A percentile compares a stretch with the other conserved stretches of the same genome.
phyloP scores from a whole-genome alignment of 257 asterid genomes.

The Ballota nigra region DNA sequence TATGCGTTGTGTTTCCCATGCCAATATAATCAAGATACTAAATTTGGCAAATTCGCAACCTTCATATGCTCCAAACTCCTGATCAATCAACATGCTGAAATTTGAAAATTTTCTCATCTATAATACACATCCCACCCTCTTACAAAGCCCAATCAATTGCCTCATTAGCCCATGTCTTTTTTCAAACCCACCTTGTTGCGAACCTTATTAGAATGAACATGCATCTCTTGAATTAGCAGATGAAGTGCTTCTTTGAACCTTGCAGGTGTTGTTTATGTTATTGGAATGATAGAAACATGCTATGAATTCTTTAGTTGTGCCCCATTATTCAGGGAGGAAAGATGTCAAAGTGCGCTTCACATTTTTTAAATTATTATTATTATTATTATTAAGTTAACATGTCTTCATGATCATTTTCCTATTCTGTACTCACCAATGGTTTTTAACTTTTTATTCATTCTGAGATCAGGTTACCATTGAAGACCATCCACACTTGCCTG shows the following conservation, averaged over 20 bases:
- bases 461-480: conserved; percentile 87
- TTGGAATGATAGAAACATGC: background rate
- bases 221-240: background rate
- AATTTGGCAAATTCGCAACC: background rate
- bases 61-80: background rate
- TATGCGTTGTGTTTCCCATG: background rate
- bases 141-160: background rate
- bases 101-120: background rate
- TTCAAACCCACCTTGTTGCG: background rate
- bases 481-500: conserved; percentile 97
- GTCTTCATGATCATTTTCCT: conserved; percentile 3
- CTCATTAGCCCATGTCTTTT: background rate
- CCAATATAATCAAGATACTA: background rate
- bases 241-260: conserved; percentile 7
- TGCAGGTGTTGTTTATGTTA: background rate
- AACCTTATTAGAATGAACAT: background rate
- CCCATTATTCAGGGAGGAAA: background rate
- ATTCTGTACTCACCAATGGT: background rate
- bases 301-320: background rate
- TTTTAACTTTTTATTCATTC: background rate
- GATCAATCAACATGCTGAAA: background rate
- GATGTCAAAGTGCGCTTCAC: background rate
- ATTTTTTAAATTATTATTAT: background rate
- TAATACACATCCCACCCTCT: background rate
- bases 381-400: background rate